Percentiles rank a stretch among this genome's conserved stretches.
Evolutionary conservation across 345 rosid species (phyloP).

Genomic region (Cochlearia excelsa): DNA sequence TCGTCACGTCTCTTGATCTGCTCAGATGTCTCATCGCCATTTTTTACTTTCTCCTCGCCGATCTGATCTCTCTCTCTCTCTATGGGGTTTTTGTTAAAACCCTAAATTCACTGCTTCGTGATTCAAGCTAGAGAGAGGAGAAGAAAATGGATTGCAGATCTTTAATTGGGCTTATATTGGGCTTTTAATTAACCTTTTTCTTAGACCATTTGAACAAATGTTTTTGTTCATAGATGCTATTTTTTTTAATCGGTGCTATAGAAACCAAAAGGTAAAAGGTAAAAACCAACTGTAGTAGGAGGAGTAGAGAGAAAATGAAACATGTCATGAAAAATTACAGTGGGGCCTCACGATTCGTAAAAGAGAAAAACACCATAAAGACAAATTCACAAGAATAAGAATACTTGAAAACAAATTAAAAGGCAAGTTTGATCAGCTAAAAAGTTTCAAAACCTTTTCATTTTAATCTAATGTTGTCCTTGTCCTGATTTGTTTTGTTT

Average conservation of each 20-base stretch:
- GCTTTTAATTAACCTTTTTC: neutral
- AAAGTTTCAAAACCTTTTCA: conserved; percentile 1
- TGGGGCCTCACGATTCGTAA: too few species aligned
- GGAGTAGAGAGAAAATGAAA: too few species aligned
- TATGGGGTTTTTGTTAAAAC: conserved; percentile 13
- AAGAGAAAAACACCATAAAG: neutral
- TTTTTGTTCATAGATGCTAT: too few species aligned
- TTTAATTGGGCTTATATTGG: conserved; percentile 17
- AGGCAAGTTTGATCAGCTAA: conserved; percentile 13
- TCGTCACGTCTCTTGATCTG: conserved; percentile 57
- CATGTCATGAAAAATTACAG: conserved; percentile 16
- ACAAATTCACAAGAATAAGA: conserved; percentile 26
- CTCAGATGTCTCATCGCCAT: conserved; percentile 64
- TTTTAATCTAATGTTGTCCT: conserved; percentile 8
- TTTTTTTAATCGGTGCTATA: too few species aligned
- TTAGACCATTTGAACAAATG: too few species aligned
- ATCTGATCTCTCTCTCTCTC: neutral
- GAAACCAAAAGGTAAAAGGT: too few species aligned
- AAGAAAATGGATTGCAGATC: neutral
- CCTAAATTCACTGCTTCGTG: conserved; percentile 21
- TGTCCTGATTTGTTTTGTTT: neutral
- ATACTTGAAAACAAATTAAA: conserved; percentile 14
- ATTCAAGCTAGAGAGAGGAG: neutral
- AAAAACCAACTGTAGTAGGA: too few species aligned
- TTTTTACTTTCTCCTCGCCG: conserved; percentile 10